Percentiles rank a stretch among this genome's conserved stretches.
Evolutionary conservation across 169 alveolate species (phyloP).

Genomic region (Nephromyces sp.): DNA sequence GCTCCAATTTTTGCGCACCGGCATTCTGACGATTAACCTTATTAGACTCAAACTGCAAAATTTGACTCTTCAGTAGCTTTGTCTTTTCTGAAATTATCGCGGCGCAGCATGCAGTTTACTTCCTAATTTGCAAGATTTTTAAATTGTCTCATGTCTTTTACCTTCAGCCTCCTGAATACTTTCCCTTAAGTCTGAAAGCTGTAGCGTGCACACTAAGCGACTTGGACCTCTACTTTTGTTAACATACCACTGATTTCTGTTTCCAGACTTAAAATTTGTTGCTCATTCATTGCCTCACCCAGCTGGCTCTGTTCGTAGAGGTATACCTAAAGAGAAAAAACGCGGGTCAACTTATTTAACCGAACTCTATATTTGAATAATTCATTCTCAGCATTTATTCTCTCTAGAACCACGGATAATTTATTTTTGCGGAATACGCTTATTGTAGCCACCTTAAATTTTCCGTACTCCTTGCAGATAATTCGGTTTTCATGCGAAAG

Average conservation of each 20-base stretch:
- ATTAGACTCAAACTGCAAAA: too few relatives aligned
- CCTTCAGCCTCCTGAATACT: too few relatives aligned
- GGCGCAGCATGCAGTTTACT: not conserved
- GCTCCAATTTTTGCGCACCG: not conserved
- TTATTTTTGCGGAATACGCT: too few relatives aligned
- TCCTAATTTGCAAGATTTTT: not conserved
- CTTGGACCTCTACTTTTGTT: not conserved
- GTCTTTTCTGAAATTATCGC: too few relatives aligned
- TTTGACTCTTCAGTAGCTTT: too few relatives aligned
- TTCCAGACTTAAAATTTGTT: not conserved
- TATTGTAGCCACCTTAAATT: not conserved
- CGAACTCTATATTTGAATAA: too few relatives aligned
- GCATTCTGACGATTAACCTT: too few relatives aligned
- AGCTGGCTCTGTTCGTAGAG: not conserved
- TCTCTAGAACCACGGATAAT: too few relatives aligned
- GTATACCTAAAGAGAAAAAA: not conserved
- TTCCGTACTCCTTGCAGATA: not conserved
- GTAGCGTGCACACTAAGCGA: not conserved
- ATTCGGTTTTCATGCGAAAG: not conserved
- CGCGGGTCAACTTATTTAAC: not conserved
- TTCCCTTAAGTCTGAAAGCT: too few relatives aligned
- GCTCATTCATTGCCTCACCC: not conserved
- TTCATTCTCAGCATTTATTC: too few relatives aligned
- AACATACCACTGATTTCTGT: not conserved
- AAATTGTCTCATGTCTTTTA: not conserved